These are phyloP conservation scores for Zarea fungicola DNA, from an alignment of 2,329 filamentous ascomycete genomes.

Conservation along the genomic window DNA sequence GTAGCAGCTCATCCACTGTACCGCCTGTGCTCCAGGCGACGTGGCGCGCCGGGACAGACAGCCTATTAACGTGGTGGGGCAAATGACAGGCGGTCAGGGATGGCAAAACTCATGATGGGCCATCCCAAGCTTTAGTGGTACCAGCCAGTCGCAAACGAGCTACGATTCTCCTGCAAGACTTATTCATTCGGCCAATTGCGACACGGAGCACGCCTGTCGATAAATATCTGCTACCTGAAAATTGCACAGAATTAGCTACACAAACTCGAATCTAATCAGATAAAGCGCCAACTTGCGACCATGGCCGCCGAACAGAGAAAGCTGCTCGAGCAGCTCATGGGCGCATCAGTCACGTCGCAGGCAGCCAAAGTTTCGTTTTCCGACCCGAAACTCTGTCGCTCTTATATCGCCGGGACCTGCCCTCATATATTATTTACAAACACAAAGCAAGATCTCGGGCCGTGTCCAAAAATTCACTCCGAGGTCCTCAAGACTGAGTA, in stretches of 20 bases:
- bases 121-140: not conserved
- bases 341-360: constrained; percentile 66
- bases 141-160: no score
- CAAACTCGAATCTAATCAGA: not conserved
- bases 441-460: constrained; percentile 93
- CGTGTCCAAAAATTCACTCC: constrained; percentile 81
- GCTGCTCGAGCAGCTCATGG: constrained; percentile 96
- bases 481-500: constrained; percentile 88
- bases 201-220: no score
- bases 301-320: constrained; percentile 98
- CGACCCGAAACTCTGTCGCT: constrained; percentile 90
- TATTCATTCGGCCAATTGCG: no score
- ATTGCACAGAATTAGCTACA: no score
- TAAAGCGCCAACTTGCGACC: constrained; percentile 16
- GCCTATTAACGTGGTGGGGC: constrained; percentile 12
- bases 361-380: constrained; percentile 79
- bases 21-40: constrained; percentile 2
- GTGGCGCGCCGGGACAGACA: constrained; percentile 9
- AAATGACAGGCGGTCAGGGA: constrained; percentile 17
- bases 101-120: constrained; percentile 6
- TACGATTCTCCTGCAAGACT: no score
- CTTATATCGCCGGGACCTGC: constrained; percentile 88
- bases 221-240: no score
- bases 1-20: constrained; percentile 2
- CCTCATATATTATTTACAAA: constrained; percentile 99